Conservation (phyloP, 108 stramenopile genomes). For the Cyclotella kingstonii region DNA sequence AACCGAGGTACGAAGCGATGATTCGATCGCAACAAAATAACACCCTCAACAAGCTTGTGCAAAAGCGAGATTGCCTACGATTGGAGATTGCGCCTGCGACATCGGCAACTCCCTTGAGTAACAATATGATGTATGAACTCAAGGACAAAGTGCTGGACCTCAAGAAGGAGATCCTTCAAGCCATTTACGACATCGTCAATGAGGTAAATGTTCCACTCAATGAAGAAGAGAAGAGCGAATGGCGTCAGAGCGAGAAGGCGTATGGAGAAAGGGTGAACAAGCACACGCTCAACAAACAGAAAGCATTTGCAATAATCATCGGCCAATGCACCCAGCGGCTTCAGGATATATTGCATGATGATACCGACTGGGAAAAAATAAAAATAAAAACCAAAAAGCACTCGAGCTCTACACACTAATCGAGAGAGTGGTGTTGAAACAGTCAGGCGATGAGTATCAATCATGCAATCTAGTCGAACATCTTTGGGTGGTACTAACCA, state of each 20-base stretch:
- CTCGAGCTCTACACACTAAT: constrained; percentile 1
- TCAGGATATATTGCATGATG: constrained; percentile 1
- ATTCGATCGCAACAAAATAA: too few species aligned
- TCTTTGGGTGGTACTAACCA: not conserved
- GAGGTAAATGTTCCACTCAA: not conserved
- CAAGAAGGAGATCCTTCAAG: not conserved
- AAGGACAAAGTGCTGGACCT: not conserved
- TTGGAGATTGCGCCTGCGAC: too few species aligned
- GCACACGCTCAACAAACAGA: constrained; percentile 1
- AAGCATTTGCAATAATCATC: not conserved
- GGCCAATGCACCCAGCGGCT: constrained; percentile 1
- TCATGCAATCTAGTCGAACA: not conserved
- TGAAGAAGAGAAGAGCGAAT: not conserved
- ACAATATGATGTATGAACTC: too few species aligned
- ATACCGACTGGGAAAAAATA: not conserved
- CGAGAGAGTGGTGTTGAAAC: constrained; percentile 2
- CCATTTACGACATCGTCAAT: not conserved
- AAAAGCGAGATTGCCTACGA: too few species aligned
- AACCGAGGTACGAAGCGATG: too few species aligned
- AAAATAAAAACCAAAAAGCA: not conserved
- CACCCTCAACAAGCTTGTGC: too few species aligned
- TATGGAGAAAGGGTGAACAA: not conserved
- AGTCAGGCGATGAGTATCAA: not conserved
- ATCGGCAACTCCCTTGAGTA: too few species aligned
- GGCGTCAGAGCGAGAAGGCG: not conserved